A percentile compares a stretch with the other conserved stretches of the same genome.
These are phyloP conservation scores for Carallia pectinifolia DNA, from an alignment of 345 rosid species.

Conservation along the genomic window DNA sequence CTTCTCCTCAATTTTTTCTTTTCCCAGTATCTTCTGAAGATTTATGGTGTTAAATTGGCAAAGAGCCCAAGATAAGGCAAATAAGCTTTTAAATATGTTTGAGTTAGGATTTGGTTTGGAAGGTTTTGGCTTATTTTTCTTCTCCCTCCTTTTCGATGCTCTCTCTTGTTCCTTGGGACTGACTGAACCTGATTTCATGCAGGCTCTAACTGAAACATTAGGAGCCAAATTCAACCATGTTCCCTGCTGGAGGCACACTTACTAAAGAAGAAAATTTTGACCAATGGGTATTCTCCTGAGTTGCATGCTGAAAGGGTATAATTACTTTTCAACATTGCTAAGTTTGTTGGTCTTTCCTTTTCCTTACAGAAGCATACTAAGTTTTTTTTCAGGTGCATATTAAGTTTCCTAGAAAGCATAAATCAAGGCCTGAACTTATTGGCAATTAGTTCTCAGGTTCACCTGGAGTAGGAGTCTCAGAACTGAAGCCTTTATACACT, in stretches of 20 bases:
- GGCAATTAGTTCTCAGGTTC: too few species aligned
- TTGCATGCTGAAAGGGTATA: constrained; percentile 64
- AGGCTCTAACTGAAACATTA: constrained; percentile 67
- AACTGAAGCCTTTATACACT: too few species aligned
- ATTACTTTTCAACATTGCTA: constrained; percentile 11
- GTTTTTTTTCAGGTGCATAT: neutral
- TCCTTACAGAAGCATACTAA: too few species aligned
- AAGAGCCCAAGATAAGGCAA: neutral
- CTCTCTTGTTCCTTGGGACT: constrained; percentile 1
- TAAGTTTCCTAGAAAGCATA: neutral
- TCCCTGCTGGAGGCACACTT: constrained; percentile 48
- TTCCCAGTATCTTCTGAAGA: neutral
- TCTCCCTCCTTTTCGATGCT: neutral
- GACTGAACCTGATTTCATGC: constrained; percentile 21
- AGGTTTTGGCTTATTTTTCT: neutral
- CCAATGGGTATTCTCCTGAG: constrained; percentile 61
- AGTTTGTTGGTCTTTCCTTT: neutral
- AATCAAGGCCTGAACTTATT: too few species aligned
- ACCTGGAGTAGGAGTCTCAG: too few species aligned
- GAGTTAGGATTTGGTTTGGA: neutral
- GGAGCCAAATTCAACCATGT: constrained; percentile 50
- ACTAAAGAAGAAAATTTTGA: constrained; percentile 59
- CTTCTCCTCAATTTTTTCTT: neutral
- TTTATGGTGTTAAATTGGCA: neutral
- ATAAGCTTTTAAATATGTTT: neutral